Conservation (phyloP, 371 early-diverging fungal species). For the Fennellomyces sp. region DNA sequence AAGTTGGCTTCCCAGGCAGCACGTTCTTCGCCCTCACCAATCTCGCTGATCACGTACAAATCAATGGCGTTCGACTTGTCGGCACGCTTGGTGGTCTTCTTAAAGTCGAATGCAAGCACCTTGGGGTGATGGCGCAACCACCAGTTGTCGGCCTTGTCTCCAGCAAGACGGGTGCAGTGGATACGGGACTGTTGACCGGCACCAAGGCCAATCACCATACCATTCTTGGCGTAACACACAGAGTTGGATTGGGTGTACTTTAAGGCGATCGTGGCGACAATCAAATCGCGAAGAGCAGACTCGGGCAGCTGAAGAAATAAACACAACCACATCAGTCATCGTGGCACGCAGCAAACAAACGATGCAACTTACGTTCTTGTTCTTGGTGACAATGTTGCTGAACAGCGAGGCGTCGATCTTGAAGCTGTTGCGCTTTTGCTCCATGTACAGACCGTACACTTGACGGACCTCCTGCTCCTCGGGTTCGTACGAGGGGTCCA, state of each 20-base stretch:
- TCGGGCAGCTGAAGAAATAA: slow-evolving; percentile 56
- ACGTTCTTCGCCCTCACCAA: slow-evolving; percentile 80
- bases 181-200: slow-evolving; percentile 98
- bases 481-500: slow-evolving; percentile 92
- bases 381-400: slow-evolving; percentile 83
- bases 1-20: slow-evolving; percentile 83
- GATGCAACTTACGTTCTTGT: slow-evolving; percentile 67
- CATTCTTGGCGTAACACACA: slow-evolving; percentile 96
- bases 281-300: slow-evolving; percentile 79
- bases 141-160: slow-evolving; percentile 98
- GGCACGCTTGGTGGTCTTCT: slow-evolving; percentile 87
- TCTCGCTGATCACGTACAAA: slow-evolving; percentile 86
- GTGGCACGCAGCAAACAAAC: background rate
- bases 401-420: slow-evolving; percentile 77
- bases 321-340: background rate
- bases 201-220: slow-evolving; percentile 97
- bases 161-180: slow-evolving; percentile 97
- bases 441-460: slow-evolving; percentile 90
- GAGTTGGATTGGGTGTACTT: slow-evolving; percentile 99
- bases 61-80: slow-evolving; percentile 98
- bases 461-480: slow-evolving; percentile 84
- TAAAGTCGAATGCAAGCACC: slow-evolving; percentile 85
- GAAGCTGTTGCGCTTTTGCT: slow-evolving; percentile 90
- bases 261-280: slow-evolving; percentile 95
- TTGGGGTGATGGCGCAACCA: slow-evolving; percentile 96